Conservation (phyloP, 768 basidiomycete species). For the Hericium coralloides region DNA sequence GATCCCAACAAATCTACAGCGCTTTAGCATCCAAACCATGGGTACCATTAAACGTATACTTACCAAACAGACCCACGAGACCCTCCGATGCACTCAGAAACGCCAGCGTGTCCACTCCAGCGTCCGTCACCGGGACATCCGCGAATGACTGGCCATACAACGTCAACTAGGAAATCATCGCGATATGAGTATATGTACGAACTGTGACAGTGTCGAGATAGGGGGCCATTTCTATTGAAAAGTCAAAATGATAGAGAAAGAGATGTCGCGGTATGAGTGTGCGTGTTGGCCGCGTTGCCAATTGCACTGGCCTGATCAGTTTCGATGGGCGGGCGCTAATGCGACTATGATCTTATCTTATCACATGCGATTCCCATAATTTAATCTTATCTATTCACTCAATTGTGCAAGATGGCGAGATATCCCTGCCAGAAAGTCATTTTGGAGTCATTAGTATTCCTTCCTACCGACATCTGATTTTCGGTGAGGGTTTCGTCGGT, state of each 20-base stretch:
- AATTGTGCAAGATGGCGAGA: too few relatives aligned
- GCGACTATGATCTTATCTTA: conserved; percentile 13
- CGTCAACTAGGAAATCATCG: not conserved
- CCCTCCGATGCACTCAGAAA: conserved; percentile 89
- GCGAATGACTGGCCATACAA: conserved; percentile 69
- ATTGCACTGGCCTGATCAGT: not conserved
- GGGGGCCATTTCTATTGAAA: conserved; percentile 48
- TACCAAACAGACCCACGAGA: conserved; percentile 86
- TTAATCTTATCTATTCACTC: too few relatives aligned
- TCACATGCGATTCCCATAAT: not conserved
- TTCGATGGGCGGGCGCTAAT: too few relatives aligned
- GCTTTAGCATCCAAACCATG: not conserved
- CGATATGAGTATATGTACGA: conserved; percentile 10
- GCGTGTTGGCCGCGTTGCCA: not conserved
- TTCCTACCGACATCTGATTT: too few relatives aligned
- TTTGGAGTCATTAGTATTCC: too few relatives aligned
- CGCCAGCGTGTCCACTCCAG: conserved; percentile 77
- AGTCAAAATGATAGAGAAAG: conserved; percentile 12
- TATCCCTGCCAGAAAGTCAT: too few relatives aligned
- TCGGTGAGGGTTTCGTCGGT: too few relatives aligned
- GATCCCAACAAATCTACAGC: conserved; percentile 74
- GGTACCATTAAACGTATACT: conserved; percentile 12
- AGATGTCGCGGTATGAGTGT: not conserved
- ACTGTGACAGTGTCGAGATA: conserved; percentile 68
- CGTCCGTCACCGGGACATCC: conserved; percentile 78